Evolutionary conservation across 2,329 filamentous ascomycete species (phyloP).

Genomic region (Arthrobotrys musiformis): DNA sequence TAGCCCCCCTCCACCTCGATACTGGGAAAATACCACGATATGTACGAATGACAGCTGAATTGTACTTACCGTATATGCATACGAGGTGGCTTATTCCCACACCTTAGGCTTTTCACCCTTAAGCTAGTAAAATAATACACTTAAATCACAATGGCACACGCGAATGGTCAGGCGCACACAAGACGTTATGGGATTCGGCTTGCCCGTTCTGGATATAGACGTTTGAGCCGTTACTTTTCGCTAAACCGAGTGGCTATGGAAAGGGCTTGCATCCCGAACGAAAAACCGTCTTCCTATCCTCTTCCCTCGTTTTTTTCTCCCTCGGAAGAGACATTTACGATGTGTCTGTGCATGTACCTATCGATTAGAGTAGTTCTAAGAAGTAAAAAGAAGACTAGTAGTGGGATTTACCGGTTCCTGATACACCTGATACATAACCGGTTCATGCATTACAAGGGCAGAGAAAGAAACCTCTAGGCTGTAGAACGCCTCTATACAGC

Average conservation of each 20-base stretch:
- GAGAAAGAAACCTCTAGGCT: background rate
- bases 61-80: too few species aligned
- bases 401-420: background rate
- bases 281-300: background rate
- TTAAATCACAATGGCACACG: background rate
- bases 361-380: slow-evolving; percentile 12
- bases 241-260: background rate
- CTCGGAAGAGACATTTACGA: too few species aligned
- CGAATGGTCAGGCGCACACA: slow-evolving; percentile 3
- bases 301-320: background rate
- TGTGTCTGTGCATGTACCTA: background rate
- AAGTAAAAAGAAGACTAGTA: background rate
- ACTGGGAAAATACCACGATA: background rate
- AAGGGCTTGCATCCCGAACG: slow-evolving; percentile 7
- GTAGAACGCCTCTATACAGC: too few species aligned
- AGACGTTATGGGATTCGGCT: background rate
- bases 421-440: background rate
- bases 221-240: slow-evolving; percentile 5
- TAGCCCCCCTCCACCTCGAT: background rate
- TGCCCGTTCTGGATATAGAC: slow-evolving; percentile 17
- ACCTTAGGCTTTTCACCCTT: background rate
- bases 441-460: background rate
- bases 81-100: slow-evolving; percentile 2
- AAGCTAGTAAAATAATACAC: too few species aligned
- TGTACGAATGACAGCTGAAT: slow-evolving; percentile 16